These are phyloP conservation scores for Trichophyton rubrum DNA, from an alignment of 2,329 filamentous ascomycete genomes.

Conservation along the genomic window DNA sequence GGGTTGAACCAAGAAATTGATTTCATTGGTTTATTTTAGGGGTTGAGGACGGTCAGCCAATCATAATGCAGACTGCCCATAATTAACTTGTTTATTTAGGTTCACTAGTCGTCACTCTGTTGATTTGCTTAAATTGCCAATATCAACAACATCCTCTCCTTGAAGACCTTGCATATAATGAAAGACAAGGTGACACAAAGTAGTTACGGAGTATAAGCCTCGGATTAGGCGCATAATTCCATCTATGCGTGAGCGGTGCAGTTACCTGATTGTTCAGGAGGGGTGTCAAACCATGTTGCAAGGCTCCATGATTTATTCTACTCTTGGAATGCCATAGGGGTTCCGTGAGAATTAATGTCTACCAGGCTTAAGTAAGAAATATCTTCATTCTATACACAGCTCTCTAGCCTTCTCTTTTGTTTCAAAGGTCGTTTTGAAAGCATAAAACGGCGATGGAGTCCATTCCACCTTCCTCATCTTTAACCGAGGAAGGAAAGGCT, in stretches of 20 bases:
- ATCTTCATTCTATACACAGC: not conserved
- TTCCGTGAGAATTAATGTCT: not conserved
- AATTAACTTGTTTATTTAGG: too few species aligned
- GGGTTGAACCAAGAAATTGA: too few species aligned
- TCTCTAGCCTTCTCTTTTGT: not conserved
- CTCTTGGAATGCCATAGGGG: not conserved
- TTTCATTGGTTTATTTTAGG: too few species aligned
- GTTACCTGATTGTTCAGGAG: not conserved
- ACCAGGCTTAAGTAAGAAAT: not conserved
- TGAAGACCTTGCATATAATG: not conserved
- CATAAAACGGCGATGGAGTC: not conserved
- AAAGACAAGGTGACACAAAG: not conserved
- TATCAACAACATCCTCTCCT: too few species aligned
- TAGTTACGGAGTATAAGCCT: not conserved
- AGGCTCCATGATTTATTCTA: not conserved
- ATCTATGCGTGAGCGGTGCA: not conserved
- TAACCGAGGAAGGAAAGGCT: not conserved
- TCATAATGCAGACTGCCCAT: too few species aligned
- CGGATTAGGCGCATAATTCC: too few species aligned
- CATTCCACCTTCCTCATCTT: not conserved
- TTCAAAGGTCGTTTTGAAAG: not conserved
- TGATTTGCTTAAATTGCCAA: too few species aligned
- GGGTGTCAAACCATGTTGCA: not conserved
- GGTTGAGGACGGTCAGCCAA: too few species aligned
- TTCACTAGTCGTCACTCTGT: too few species aligned